Conservation (phyloP, 345 rosid species). For the Gossypium bickii region DNA sequence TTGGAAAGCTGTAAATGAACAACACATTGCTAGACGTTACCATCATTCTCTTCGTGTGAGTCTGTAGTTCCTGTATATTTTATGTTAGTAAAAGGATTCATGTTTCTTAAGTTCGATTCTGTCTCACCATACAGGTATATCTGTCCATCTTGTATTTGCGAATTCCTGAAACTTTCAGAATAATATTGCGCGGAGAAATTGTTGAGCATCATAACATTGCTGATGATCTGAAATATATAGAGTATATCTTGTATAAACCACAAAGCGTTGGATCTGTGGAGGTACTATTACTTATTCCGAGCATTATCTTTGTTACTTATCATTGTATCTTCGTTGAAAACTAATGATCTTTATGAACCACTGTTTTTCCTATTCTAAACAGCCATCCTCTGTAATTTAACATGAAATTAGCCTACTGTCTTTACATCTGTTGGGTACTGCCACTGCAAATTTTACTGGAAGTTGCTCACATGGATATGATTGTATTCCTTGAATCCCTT, state of each 20-base stretch:
- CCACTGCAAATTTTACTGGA: neutral
- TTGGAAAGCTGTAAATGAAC: conserved; percentile 51
- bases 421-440: neutral
- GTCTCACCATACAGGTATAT: conserved; percentile 49
- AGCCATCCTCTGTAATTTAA: neutral
- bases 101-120: conserved; percentile 3
- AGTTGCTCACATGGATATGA: neutral
- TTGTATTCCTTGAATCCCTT: neutral
- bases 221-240: conserved; percentile 70
- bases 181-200: conserved; percentile 62
- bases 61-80: neutral
- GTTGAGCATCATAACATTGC: conserved; percentile 84
- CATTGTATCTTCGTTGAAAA: neutral
- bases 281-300: conserved; percentile 34
- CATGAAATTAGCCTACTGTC: neutral
- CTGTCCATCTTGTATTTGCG: conserved; percentile 81
- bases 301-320: neutral
- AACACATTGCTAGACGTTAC: conserved; percentile 60
- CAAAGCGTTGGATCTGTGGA: conserved; percentile 56
- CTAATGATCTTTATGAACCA: conserved; percentile 1
- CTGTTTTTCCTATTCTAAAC: neutral
- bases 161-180: conserved; percentile 63
- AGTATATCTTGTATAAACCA: conserved; percentile 84
- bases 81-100: conserved; percentile 2
- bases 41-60: conserved; percentile 83